phyloP scores from a whole-genome alignment of 1,139 yeast species.

The Sugiyamaella paludigena region DNA sequence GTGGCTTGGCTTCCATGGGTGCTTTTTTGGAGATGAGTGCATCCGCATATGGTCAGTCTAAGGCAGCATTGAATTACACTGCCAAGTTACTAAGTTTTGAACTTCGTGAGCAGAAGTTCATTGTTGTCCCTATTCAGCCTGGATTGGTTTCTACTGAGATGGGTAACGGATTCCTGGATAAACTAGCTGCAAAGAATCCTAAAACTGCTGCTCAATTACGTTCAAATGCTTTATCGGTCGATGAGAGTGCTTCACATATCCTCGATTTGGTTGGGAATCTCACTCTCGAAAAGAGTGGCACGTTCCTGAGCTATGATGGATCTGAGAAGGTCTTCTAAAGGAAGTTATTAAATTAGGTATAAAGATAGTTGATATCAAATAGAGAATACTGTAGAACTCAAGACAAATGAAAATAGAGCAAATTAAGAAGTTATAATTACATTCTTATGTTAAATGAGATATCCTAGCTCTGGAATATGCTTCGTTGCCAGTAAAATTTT shows the following conservation, averaged over 20 bases:
- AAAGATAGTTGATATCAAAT: too few species aligned
- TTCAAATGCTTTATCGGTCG: neutral
- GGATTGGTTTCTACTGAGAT: slow-evolving; percentile 31
- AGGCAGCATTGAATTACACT: slow-evolving; percentile 38
- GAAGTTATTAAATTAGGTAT: too few species aligned
- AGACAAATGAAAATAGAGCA: too few species aligned
- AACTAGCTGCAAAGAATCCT: neutral
- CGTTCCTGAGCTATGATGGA: slow-evolving; percentile 16
- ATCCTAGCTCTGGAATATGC: too few species aligned
- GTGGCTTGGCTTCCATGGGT: slow-evolving; percentile 30
- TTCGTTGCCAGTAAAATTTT: too few species aligned
- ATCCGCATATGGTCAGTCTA: slow-evolving; percentile 37
- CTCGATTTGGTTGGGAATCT: slow-evolving; percentile 5
- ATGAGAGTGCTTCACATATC: neutral
- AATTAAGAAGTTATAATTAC: too few species aligned
- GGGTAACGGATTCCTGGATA: slow-evolving; percentile 3
- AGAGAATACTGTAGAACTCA: too few species aligned
- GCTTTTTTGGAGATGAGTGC: slow-evolving; percentile 17
- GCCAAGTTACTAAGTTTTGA: slow-evolving; percentile 30
- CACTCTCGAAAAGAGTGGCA: slow-evolving; percentile 9
- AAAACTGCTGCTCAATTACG: neutral
- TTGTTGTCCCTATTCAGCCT: slow-evolving; percentile 35
- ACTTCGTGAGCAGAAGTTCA: slow-evolving; percentile 32
- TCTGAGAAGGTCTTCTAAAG: too few species aligned
- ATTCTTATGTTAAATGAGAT: too few species aligned